Evolutionary conservation across 768 basidiomycete species (phyloP).

Genomic region (Chlorophyllum brunneum): DNA sequence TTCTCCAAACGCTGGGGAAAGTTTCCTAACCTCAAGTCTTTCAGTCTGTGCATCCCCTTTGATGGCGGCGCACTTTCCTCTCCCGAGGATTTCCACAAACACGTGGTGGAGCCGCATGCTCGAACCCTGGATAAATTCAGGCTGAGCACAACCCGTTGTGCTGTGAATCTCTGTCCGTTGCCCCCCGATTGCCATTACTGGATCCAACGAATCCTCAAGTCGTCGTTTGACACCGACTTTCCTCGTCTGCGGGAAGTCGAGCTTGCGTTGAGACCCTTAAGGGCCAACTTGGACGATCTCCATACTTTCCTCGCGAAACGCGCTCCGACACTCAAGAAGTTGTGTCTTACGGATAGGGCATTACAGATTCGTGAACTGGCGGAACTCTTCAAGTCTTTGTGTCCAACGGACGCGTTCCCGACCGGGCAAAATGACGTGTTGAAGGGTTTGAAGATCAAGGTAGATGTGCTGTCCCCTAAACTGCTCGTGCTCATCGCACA

Average conservation of each 20-base stretch:
- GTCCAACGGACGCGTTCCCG: not conserved
- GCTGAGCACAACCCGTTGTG: slow-evolving; percentile 30
- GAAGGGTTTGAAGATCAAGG: slow-evolving; percentile 9
- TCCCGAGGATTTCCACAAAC: slow-evolving; percentile 26
- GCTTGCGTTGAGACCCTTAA: slow-evolving; percentile 37
- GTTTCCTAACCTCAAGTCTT: slow-evolving; percentile 34
- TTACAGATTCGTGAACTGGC: slow-evolving; percentile 28
- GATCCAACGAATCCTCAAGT: slow-evolving; percentile 37
- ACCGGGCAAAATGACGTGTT: not conserved
- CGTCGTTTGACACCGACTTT: slow-evolving; percentile 22
- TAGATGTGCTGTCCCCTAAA: slow-evolving; percentile 2
- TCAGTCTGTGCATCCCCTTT: slow-evolving; percentile 41
- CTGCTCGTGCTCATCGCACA: slow-evolving; percentile 6
- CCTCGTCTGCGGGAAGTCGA: slow-evolving; percentile 28
- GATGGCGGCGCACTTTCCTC: slow-evolving; percentile 39
- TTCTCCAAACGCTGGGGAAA: slow-evolving; percentile 34
- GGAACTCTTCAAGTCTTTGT: slow-evolving; percentile 23
- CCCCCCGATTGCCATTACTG: slow-evolving; percentile 31
- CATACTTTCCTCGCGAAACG: slow-evolving; percentile 27
- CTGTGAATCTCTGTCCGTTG: slow-evolving; percentile 16
- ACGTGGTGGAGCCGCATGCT: slow-evolving; percentile 31
- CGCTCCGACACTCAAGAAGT: slow-evolving; percentile 23
- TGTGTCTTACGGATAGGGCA: slow-evolving; percentile 34
- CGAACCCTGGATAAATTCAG: slow-evolving; percentile 31
- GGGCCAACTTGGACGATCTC: slow-evolving; percentile 26